phyloP scores from a whole-genome alignment of 257 asterid species.

The Linderniella brevidens region DNA sequence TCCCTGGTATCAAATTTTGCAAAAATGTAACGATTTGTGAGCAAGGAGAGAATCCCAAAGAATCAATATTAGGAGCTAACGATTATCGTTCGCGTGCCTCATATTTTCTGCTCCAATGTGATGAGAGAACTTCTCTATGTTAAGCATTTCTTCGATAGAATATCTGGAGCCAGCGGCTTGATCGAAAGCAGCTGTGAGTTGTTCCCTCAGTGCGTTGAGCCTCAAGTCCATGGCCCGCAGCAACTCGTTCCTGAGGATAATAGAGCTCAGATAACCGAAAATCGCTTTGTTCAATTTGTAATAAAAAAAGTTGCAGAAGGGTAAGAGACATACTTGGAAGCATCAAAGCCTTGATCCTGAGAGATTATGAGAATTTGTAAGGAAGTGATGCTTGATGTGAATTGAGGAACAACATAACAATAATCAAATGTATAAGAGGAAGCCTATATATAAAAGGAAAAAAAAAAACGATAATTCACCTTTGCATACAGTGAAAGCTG shows the following conservation, averaged over 20 bases:
- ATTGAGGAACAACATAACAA: background rate
- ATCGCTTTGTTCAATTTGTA: background rate
- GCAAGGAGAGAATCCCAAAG: too few relatives aligned
- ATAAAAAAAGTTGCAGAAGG: background rate
- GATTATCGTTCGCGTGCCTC: conserved; percentile 26
- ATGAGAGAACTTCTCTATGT: conserved; percentile 43
- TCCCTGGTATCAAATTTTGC: conserved; percentile 35
- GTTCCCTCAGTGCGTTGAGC: conserved; percentile 49
- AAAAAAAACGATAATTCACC: conserved; percentile 25
- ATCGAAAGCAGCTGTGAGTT: conserved; percentile 44
- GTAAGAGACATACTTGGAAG: conserved; percentile 59
- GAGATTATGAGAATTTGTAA: conserved; percentile 2
- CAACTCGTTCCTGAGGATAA: conserved; percentile 53
- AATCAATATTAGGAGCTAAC: conserved; percentile 2
- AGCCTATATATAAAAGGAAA: background rate
- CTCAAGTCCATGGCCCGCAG: conserved; percentile 79
- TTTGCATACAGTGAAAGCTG: conserved; percentile 59
- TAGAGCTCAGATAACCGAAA: background rate
- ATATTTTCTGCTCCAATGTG: conserved; percentile 66
- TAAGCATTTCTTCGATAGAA: conserved; percentile 39
- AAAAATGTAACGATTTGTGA: conserved; percentile 4
- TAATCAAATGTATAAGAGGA: background rate
- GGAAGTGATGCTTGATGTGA: background rate
- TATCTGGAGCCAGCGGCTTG: conserved; percentile 40
- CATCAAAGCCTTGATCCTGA: conserved; percentile 55